Base-by-base conservation (phyloP, 192 early-diverging fungal species). In the Paraglomus occultum region DNA sequence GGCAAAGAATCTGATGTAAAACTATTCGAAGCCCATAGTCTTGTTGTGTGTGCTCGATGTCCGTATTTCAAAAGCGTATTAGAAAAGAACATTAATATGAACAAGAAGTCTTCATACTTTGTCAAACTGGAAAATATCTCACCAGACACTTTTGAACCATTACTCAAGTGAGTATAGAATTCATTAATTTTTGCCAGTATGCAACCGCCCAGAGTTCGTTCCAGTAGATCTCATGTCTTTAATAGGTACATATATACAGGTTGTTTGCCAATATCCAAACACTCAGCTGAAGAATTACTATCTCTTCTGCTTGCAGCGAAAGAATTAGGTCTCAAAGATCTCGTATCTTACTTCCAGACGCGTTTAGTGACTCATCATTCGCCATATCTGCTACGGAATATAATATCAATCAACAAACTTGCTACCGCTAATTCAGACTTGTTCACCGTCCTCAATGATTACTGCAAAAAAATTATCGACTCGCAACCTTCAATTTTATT, bases 211-310 rank as follows among this genome's bases (percentile, higher is more conserved):
- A 1, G 31, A 31, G 31, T 31, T 31, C 31, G 31, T 31, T 31
- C 31, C 31, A 31, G 31, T 31, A 31, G 31, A 31, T 31, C 31
- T 31, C 31, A 31, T 31, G 31, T 31, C 31, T 31, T 31, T 31
- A 31, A 18, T 58, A 70, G 67, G 23, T 70, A 70, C 42, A 58
- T 70, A 18, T 70, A 70, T 70, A 70, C 51, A 11, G 55, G 67
- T 3, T 39, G 5, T 15, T 39, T 70, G 15, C 31, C 8, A 31
- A 39, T 70, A 17, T 43, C 57, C 49, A 70, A 55, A 59, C 20
- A 51, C 38, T 23, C n/a, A 5, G 67, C 18, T 39, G 20, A 12
- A 59, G 67, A 70, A 48, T 46, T 70, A 14, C 8, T 70, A 43
- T 12, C 47, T 18, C 23, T 70, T 20, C 42, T 70, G 23, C 9